A percentile compares a stretch with the other conserved stretches of the same genome.
Conservation (phyloP, 768 basidiomycete species). For the Kwoniella botswanensis region DNA sequence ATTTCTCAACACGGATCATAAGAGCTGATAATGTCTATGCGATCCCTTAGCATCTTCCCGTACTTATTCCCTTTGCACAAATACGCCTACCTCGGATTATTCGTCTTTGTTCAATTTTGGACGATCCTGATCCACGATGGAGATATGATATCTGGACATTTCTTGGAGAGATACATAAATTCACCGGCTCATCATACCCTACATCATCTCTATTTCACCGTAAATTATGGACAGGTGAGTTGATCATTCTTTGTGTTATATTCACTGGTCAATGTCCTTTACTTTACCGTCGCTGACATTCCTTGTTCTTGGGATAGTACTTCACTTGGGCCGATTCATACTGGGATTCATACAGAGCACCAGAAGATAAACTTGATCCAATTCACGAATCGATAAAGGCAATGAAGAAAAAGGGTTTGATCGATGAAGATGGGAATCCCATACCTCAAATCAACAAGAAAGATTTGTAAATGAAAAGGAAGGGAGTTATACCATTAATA, state of each 20-base stretch:
- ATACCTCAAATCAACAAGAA: constrained; percentile 48
- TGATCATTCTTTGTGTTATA: not conserved
- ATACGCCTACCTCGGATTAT: constrained; percentile 77
- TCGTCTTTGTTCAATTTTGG: constrained; percentile 94
- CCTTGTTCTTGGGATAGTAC: constrained; percentile 67
- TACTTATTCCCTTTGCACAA: constrained; percentile 91
- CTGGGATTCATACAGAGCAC: constrained; percentile 86
- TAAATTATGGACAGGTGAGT: constrained; percentile 82
- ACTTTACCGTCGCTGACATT: constrained; percentile 2
- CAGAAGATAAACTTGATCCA: constrained; percentile 81
- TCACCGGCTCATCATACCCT: constrained; percentile 98
- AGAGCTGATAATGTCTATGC: not conserved
- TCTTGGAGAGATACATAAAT: constrained; percentile 87
- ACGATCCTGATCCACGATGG: constrained; percentile 96
- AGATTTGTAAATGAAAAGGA: constrained; percentile 25
- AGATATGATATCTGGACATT: constrained; percentile 94
- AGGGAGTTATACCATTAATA: not conserved
- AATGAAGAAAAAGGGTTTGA: constrained; percentile 66
- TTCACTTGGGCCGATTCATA: constrained; percentile 92
- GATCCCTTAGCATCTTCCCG: constrained; percentile 66
- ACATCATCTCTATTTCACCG: constrained; percentile 95
- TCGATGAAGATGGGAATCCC: constrained; percentile 45
- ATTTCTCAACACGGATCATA: not conserved
- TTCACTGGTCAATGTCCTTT: not conserved
- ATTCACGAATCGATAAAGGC: constrained; percentile 59